Evolutionary conservation across 2,329 filamentous ascomycete species (phyloP), one percentile per base, ranked within the genome.

Genomic region (Ascochyta koolunga): DNA sequence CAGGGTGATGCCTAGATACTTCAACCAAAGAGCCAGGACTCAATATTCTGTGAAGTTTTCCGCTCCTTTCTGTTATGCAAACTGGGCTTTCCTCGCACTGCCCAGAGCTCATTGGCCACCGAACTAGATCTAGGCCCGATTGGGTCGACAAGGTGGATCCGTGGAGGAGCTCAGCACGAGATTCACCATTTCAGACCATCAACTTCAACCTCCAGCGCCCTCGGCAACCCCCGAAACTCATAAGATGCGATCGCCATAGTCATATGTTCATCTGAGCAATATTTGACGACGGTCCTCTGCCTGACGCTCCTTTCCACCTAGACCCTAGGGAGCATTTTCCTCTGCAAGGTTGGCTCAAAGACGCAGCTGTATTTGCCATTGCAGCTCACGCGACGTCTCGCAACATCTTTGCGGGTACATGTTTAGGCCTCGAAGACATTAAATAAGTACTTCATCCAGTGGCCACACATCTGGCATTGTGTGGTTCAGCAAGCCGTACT

Each of bases 281-380:
- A 47, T 32, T 38, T 52, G 11, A 37, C 25, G 31, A 24, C 41
- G 27, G 21, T 46, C 18, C 40, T 44, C 54, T 25, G 43, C 56
- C 36, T 38, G 13, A 21, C 41, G 16, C 42, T 51, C 21, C 32
- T 55, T 39, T 54, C 42, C 57, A 46, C 45, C 60, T 55, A 61
- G 59, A 58, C 54, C 64, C 45, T 62, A 56, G 48, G 58, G 67
- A 72, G 64, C 65, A 71, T 68, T 70, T 61, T 59, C 64, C 22
- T 65, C 61, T 64, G 64, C 60, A 65, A 58, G 60, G 58, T 57
- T 58, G 54, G 56, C 52, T 61, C 50, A 56, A 58, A 55, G 51
- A 47, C 61, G 48, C 47, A 53, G 47, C 45, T 50, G 50, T 53
- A 42, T 54, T 38, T 51, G 50, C 49, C 31, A 56, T 50, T 32